phyloP scores from a whole-genome alignment of 768 basidiomycete species.

The Harrya chromipes region DNA sequence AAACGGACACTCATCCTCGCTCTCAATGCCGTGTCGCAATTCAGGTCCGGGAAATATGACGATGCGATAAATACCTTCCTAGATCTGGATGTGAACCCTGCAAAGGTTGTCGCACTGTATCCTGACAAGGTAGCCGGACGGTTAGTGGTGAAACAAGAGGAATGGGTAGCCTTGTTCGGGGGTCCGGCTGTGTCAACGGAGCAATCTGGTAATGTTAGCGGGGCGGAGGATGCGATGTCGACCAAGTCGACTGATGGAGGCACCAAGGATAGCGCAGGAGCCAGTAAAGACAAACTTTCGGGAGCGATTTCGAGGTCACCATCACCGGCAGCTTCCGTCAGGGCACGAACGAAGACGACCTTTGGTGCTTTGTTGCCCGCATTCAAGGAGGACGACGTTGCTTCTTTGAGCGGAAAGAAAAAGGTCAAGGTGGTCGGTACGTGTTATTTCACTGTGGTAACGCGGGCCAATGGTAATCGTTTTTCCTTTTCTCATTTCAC shows the following conservation, averaged over 20 bases:
- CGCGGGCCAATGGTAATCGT: not conserved
- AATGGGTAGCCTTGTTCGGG: conserved; percentile 83
- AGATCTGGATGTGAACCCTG: conserved; percentile 86
- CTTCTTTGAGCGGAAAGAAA: conserved; percentile 45
- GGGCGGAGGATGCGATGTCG: conserved; percentile 26
- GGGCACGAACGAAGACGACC: conserved; percentile 51
- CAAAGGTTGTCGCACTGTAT: conserved; percentile 89
- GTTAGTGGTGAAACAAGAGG: conserved; percentile 60
- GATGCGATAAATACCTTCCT: conserved; percentile 84
- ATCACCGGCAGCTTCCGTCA: conserved; percentile 40
- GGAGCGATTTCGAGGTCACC: conserved; percentile 27
- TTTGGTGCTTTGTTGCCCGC: conserved; percentile 46
- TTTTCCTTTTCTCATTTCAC: not conserved
- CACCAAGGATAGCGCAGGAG: conserved; percentile 14
- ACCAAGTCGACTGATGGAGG: conserved; percentile 29
- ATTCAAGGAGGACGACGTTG: conserved; percentile 62
- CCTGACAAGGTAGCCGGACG: conserved; percentile 79
- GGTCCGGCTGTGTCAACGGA: conserved; percentile 46
- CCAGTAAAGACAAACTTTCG: conserved; percentile 23
- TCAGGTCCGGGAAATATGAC: conserved; percentile 65
- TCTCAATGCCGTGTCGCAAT: conserved; percentile 77
- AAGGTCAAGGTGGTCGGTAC: conserved; percentile 29
- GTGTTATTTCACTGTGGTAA: conserved; percentile 27
- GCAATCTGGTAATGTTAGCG: not conserved
- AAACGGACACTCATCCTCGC: conserved; percentile 59